Evolutionary conservation across 495 filamentous ascomycete species (phyloP).

Genomic region (Trichodelitschia bisporula): DNA sequence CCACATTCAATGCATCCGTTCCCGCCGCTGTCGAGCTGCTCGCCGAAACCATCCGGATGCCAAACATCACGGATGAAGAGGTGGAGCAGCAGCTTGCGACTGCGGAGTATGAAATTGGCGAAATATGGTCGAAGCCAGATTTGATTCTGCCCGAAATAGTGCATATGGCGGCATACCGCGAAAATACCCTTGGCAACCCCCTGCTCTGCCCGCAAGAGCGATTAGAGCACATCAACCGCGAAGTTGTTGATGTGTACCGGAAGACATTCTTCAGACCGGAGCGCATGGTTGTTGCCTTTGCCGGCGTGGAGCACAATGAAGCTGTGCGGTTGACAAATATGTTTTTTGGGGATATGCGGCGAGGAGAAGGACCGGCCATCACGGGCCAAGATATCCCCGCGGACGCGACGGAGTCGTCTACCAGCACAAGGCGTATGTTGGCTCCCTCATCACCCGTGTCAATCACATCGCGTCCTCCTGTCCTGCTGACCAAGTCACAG

Average conservation of each 20-base stretch:
- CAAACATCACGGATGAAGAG: conserved; percentile 73
- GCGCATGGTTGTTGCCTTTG: conserved; percentile 82
- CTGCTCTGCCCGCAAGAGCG: conserved; percentile 75
- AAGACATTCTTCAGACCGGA: conserved; percentile 70
- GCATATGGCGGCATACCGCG: conserved; percentile 82
- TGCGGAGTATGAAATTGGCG: conserved; percentile 80
- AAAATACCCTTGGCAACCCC: conserved; percentile 88
- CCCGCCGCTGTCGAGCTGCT: conserved; percentile 61
- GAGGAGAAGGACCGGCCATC: conserved; percentile 24
- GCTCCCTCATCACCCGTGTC: conserved; percentile 21
- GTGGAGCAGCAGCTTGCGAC: conserved; percentile 68
- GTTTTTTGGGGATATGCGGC: conserved; percentile 78
- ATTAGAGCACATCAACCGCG: conserved; percentile 47
- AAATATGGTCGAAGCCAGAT: conserved; percentile 96
- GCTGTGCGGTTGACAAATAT: conserved; percentile 59
- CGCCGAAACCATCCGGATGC: conserved; percentile 83
- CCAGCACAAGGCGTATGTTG: no score
- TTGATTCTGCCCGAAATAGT: conserved; percentile 87
- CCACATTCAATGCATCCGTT: conserved; percentile 88
- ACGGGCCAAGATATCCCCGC: no score
- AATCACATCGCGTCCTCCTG: no score
- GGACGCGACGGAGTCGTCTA: no score
- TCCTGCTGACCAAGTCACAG: no score
- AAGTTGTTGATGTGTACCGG: conserved; percentile 54
- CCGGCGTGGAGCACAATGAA: conserved; percentile 60